Percentiles rank a stretch among this genome's conserved stretches.
phyloP scores from a whole-genome alignment of 164 flowering plant genomes.

The Piper betle region DNA sequence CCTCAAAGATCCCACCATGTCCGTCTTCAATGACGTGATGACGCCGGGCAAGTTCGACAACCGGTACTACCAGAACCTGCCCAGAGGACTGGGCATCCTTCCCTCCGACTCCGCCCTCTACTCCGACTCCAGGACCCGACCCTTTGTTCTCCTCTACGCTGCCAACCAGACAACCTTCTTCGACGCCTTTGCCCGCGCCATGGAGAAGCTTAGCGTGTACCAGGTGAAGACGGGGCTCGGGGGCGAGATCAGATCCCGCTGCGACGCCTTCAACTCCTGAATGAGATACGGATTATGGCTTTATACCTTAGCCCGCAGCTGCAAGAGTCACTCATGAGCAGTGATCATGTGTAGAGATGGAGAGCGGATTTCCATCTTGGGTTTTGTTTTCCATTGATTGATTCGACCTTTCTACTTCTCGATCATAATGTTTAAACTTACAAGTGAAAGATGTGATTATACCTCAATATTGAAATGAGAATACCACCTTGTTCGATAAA shows the following conservation, averaged over 20 bases:
- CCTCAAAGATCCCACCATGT: conserved; percentile 20
- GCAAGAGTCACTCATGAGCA: not conserved
- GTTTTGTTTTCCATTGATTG: not conserved
- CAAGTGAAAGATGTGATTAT: not conserved
- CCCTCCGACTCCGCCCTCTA: conserved; percentile 30
- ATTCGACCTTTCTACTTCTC: not conserved
- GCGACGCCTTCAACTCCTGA: conserved; percentile 37
- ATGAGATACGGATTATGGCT: not conserved
- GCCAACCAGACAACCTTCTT: conserved; percentile 39
- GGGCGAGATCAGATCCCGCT: conserved; percentile 52
- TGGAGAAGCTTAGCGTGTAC: conserved; percentile 45
- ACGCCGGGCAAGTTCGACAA: conserved; percentile 64
- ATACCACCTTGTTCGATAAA: not conserved
- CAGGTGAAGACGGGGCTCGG: conserved; percentile 28
- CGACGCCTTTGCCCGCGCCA: conserved; percentile 37
- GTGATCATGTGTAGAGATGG: not conserved
- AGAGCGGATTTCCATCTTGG: not conserved
- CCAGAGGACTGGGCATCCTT: conserved; percentile 42
- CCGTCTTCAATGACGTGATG: conserved; percentile 57
- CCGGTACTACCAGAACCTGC: conserved; percentile 40
- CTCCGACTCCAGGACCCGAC: conserved; percentile 37
- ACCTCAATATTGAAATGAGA: not conserved
- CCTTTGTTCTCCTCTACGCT: conserved; percentile 38
- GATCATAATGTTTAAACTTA: not conserved
- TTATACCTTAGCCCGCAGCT: not conserved